Conservation (phyloP, 345 rosid species). For the Eutrema yunnanense region DNA sequence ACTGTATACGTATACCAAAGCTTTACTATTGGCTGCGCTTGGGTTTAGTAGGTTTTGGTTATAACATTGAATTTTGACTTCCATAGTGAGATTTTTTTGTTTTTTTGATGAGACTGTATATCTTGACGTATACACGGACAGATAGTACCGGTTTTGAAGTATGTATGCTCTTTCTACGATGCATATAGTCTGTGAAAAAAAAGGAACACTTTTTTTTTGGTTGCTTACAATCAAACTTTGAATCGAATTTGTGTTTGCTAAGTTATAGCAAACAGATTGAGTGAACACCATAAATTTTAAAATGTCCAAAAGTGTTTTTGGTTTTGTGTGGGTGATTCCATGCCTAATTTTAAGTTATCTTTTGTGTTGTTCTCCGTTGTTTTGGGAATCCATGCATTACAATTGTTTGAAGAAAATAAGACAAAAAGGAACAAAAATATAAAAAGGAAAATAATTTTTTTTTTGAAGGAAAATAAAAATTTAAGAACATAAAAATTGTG, state of each 20-base stretch:
- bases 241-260: not conserved
- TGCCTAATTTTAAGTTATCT: not conserved
- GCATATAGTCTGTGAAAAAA: no score
- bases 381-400: not conserved
- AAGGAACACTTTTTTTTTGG: not conserved
- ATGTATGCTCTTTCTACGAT: no score
- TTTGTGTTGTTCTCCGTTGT: slow-evolving; percentile 5
- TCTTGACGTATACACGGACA: not conserved
- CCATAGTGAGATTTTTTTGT: not conserved
- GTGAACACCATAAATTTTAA: not conserved
- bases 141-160: not conserved
- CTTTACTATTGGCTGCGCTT: slow-evolving; percentile 14
- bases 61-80: slow-evolving; percentile 2
- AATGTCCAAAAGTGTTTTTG: not conserved
- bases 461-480: not conserved
- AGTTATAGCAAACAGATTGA: not conserved
- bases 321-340: not conserved
- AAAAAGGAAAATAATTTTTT: no score
- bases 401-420: not conserved
- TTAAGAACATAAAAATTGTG: not conserved
- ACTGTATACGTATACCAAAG: not conserved
- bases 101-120: not conserved
- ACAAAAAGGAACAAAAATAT: not conserved
- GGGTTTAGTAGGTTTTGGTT: slow-evolving; percentile 22
- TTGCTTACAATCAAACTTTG: not conserved